Base-by-base conservation (phyloP, 495 filamentous ascomycete genomes). In the Neurospora sp. region DNA sequence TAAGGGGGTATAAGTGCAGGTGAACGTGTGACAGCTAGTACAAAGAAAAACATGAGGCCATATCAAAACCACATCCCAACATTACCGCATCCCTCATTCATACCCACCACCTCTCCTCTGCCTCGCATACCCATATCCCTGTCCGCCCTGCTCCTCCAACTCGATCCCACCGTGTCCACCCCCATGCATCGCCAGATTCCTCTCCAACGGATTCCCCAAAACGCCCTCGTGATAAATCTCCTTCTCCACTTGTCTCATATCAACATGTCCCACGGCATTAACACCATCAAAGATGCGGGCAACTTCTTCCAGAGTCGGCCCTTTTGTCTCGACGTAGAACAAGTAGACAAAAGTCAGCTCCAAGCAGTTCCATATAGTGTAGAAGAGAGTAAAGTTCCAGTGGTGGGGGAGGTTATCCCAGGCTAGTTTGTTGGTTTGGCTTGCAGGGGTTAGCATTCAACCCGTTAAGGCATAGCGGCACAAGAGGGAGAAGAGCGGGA, bases 251-350 rank as follows among this genome's bases (percentile, higher is more conserved):
- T 86, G 82, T 45, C 78, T 74, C 74, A 85, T 82, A 74, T 85
- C 80, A 69, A 85, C 84, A 53, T 86, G 78, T 14, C 84, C 85
- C 37, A 88, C 82, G 69, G 88, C 88, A 14, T 81, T 77, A 9
- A 86, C 84, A 18, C 89, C 88, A 75, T 90, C 89, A 75, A 91
- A 90, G 69, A 88, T 83, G 69, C 81, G 78, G 4, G 87, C 85
- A 72, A 90, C 87, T 73, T 91, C 90, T 75, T 91, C 90, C 4
- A 91, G 84, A 0, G 88, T 89, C 0, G 87, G 87, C 10, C 88
- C 88, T 69, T 87, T 87, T 14, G 89, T 92, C 79, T 92, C 90
- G 31, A 89, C 83, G 71, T 89, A 92, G 79, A 89, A 86, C 81
- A 89, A 88, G 81, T 86, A 91, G n/a, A 91, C 89, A 71, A 91